A percentile compares a stretch with the other conserved stretches of the same genome.
phyloP scores from a whole-genome alignment of 768 basidiomycete species.

The Auricularia heimuer region DNA sequence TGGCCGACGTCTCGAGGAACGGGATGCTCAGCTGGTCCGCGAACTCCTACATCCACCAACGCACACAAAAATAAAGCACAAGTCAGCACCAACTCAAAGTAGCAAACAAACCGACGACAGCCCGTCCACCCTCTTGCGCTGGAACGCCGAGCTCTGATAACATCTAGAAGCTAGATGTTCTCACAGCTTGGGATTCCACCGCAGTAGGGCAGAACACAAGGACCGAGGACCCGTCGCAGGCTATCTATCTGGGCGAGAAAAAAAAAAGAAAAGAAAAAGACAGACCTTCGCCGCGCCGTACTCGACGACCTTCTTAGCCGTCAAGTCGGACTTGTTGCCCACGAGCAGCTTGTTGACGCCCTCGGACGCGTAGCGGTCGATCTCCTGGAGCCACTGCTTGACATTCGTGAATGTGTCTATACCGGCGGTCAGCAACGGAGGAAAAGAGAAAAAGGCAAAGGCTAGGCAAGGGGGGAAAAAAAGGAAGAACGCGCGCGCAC shows the following conservation, averaged over 20 bases:
- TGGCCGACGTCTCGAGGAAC: conserved; percentile 98
- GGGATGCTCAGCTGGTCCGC: conserved; percentile 89
- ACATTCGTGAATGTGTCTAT: conserved; percentile 90
- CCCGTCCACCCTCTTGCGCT: no score
- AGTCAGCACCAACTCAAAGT: no score
- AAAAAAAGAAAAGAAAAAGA: conserved; percentile 1
- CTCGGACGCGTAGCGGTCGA: conserved; percentile 93
- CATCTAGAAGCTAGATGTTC: no score
- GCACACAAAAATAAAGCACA: no score
- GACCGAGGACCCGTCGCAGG: not conserved
- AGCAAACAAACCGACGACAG: no score
- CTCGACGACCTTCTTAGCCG: conserved; percentile 92
- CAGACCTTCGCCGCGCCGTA: conserved; percentile 76
- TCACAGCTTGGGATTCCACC: no score
- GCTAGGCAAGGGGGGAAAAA: no score
- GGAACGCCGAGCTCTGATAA: no score
- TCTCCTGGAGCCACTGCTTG: conserved; percentile 91
- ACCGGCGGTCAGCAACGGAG: no score
- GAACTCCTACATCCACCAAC: conserved; percentile 52
- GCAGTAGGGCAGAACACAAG: no score
- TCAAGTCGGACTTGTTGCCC: conserved; percentile 98
- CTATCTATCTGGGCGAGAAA: not conserved
- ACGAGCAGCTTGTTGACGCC: conserved; percentile 98
- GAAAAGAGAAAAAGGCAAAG: no score
- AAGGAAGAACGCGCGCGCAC: conserved; percentile 23